Base-by-base conservation (phyloP, 768 basidiomycete species). In the Collybia sordida region DNA sequence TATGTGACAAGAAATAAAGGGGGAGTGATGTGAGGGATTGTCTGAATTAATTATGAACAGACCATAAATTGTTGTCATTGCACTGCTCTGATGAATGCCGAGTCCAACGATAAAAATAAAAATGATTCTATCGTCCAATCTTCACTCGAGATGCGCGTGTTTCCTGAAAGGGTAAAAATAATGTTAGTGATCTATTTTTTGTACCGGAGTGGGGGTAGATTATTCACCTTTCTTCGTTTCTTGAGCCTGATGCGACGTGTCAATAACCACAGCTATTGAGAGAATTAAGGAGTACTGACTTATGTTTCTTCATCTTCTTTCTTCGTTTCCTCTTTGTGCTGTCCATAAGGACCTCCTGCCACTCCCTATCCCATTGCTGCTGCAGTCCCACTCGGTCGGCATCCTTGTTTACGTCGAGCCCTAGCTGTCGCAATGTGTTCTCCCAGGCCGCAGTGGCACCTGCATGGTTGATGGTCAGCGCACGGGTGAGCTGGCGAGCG, bases 281-380 rank as follows among this genome's bases (percentile, higher is more conserved):
- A 50, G 49, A 17, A 14, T 34, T 43, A 50, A 46, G 38, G 22
- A 42, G 22, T 3, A 77, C 89, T 69, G 62, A 93, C 92, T 95
- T 95, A 68, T 96, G 93, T 72, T 94, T 96, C 80, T 88, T 92
- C 86, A 96, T 96, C 84, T 95, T 96, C 83, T 85, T 88, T 76
- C 83, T 76, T 59, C 83, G 79, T 77, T 93, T 93, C 67, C 90
- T 81, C 75, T 86, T 88, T 23, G 82, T 83, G 58, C 90, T 92
- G 59, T 93, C 91, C 71, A 90, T 74, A 64, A 83, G 67, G 14
- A 90, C 77, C 38, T 81, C 78, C 56, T 82, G 77, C 78, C 79
- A 85, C 51, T 82, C 80, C 63, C 76, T 77, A 14, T 82, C 78
- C 57, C 76, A 69, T 57, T 80, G 73, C 50, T 78, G 75, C 45